Percentiles rank a stretch among this genome's conserved stretches.
phyloP scores from a whole-genome alignment of 345 rosid genomes.

The Lagerstroemia speciosa region DNA sequence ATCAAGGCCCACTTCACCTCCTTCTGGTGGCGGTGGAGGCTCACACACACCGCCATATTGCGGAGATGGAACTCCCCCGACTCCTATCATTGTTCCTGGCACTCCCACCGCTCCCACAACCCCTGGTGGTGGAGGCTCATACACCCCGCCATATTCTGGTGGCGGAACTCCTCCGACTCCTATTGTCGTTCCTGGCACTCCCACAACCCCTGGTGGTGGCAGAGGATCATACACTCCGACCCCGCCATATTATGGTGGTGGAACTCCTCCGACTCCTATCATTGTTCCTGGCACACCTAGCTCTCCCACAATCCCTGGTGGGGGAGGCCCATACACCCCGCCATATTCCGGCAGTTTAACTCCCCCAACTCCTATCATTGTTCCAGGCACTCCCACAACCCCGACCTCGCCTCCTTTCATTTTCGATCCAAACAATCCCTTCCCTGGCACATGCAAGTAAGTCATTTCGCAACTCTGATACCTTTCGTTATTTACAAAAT shows the following conservation, averaged over 20 bases:
- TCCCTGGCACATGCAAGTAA: slow-evolving; percentile 81
- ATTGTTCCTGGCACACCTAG: too few species aligned
- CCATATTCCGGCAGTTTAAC: slow-evolving; percentile 18
- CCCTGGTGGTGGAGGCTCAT: slow-evolving; percentile 35
- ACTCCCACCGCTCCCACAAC: slow-evolving; percentile 23
- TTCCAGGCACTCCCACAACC: slow-evolving; percentile 22
- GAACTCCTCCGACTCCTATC: slow-evolving; percentile 16
- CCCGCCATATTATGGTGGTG: slow-evolving; percentile 23
- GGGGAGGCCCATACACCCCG: slow-evolving; percentile 44
- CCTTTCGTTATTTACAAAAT: background rate
- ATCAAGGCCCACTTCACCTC: too few species aligned
- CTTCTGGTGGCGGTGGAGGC: slow-evolving; percentile 43
- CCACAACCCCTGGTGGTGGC: slow-evolving; percentile 31
- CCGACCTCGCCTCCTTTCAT: slow-evolving; percentile 36
- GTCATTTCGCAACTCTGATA: slow-evolving; percentile 15
- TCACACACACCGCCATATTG: slow-evolving; percentile 24
- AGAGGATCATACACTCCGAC: slow-evolving; percentile 18
- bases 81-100: background rate
- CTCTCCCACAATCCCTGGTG: slow-evolving; percentile 40
- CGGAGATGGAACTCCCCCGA: slow-evolving; percentile 12
- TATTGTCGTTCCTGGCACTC: too few species aligned
- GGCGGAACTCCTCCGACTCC: slow-evolving; percentile 3
- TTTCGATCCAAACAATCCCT: slow-evolving; percentile 47
- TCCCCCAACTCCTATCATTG: slow-evolving; percentile 41
- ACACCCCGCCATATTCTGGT: slow-evolving; percentile 32